Evolutionary conservation across 2,329 filamentous ascomycete species (phyloP).

Genomic region (Calonectria naviculata): DNA sequence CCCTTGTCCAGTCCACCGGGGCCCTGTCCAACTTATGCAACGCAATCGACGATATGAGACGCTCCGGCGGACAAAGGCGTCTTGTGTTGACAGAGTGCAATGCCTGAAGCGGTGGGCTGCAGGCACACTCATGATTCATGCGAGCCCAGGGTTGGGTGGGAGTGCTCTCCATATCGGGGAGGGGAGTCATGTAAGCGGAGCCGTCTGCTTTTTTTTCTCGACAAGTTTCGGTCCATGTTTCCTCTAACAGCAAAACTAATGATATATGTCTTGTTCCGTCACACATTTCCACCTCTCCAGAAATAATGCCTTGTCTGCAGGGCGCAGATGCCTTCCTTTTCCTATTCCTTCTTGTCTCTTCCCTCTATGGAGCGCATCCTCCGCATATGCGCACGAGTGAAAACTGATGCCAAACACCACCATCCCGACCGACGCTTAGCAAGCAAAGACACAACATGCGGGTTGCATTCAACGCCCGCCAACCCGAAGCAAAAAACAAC

Average conservation of each 20-base stretch:
- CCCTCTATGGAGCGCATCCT: slow-evolving; percentile 13
- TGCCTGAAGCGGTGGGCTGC: slow-evolving; percentile 11
- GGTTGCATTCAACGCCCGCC: slow-evolving; percentile 3
- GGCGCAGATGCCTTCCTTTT: not conserved
- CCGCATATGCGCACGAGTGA: slow-evolving; percentile 8
- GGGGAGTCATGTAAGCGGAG: not conserved
- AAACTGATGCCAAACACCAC: slow-evolving; percentile 1
- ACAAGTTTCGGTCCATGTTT: slow-evolving; percentile 13
- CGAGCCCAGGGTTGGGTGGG: not conserved
- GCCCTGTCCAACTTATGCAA: slow-evolving; percentile 6
- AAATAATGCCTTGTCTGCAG: not conserved
- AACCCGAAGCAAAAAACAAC: not conserved
- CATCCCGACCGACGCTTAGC: not conserved
- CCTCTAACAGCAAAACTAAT: slow-evolving; percentile 15
- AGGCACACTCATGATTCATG: slow-evolving; percentile 11
- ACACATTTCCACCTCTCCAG: not conserved
- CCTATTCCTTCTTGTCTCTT: slow-evolving; percentile 9
- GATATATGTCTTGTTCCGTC: slow-evolving; percentile 16
- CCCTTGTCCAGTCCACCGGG: not conserved
- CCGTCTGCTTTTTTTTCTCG: not conserved
- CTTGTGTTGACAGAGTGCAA: not conserved
- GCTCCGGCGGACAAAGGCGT: not conserved
- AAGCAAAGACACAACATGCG: not conserved
- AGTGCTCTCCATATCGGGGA: not conserved
- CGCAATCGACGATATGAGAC: slow-evolving; percentile 18